Evolutionary conservation across 2,329 filamentous ascomycete species (phyloP), one percentile per base, ranked within the genome.

Genomic region (Fusarium sp.): DNA sequence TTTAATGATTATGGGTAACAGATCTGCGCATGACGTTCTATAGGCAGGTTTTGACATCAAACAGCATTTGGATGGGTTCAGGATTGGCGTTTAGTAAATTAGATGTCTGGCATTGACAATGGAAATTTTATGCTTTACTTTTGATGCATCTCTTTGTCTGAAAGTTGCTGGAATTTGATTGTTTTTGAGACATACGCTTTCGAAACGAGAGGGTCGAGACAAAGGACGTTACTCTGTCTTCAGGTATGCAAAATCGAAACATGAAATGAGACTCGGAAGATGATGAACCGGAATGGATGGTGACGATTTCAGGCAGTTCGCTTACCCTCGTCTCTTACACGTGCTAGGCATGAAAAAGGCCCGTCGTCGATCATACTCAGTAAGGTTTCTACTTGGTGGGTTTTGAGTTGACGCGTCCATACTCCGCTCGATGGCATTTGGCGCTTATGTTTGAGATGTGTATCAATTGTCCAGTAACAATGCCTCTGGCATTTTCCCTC

Each of bases 381-480:
- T 34, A 45, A 40, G 26, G 47, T 51, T 51, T 65, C 55, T 45
- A 33, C 26, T 37, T 51, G 37, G 65, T 62, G 56, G 65, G 66
- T 59, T 69, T 67, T 45, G 45, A 63, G 66, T 69, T 69, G 66
- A 69, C 67, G 67, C 67, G 67, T 70, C 44, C 53, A 69, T 62
- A 47, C 65, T 56, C 65, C 56, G 52, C 55, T 41, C 42, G 51
- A 40, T 51, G 40, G 26, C 45, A 56, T 40, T 38, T 41, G 51
- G 37, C 36, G 46, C 45, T 57, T 40, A 62, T 55, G 66, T 69
- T 69, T 67, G 53, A 69, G 66, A 60, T 65, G 57, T 58, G 62
- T 42, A n/a, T 50, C 41, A 36, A 46, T 44, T 59, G 51, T 36
- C 52, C 65, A 69, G 44, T 69, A 33, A 57, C 44, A 64, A 57